A percentile compares a stretch with the other conserved stretches of the same genome.
These are phyloP conservation scores for Inga oerstediana DNA, from an alignment of 306 rosid genomes.

Conservation along the genomic window DNA sequence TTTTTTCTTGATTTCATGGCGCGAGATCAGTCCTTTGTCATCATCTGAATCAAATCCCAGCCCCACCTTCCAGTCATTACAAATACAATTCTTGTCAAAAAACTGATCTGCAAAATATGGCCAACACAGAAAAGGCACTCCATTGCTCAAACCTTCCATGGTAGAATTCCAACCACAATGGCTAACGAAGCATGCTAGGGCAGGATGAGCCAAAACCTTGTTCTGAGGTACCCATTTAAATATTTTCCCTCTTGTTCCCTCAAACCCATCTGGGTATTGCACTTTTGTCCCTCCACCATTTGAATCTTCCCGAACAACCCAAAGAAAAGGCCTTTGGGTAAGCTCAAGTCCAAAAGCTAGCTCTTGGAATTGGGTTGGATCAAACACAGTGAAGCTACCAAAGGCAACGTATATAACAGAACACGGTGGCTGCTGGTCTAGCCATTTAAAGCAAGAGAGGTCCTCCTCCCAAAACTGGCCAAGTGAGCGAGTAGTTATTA, in stretches of 20 bases:
- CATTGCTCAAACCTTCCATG: not conserved
- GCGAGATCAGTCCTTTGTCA: not conserved
- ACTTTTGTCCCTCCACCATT: not conserved
- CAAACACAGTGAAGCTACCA: not conserved
- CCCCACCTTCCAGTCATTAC: not conserved
- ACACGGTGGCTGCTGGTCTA: slow-evolving; percentile 34
- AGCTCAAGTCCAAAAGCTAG: not conserved
- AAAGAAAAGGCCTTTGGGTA: not conserved
- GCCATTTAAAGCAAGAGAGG: slow-evolving; percentile 36
- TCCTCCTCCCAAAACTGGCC: slow-evolving; percentile 51
- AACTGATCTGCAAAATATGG: not conserved
- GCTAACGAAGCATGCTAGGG: not conserved
- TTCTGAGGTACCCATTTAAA: not conserved
- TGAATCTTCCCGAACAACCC: not conserved
- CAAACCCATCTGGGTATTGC: not conserved
- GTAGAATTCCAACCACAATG: not conserved
- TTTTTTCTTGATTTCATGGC: slow-evolving; percentile 12
- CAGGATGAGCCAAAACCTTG: not conserved
- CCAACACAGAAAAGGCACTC: not conserved
- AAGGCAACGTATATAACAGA: not conserved
- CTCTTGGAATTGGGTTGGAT: not conserved
- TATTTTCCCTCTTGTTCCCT: not conserved
- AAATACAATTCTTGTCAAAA: not conserved
- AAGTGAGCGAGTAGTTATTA: not conserved
- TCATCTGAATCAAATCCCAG: not conserved